Evolutionary conservation across 2,329 filamentous ascomycete species (phyloP), one percentile per base, ranked within the genome.

Genomic region (Aspergillus sp.): DNA sequence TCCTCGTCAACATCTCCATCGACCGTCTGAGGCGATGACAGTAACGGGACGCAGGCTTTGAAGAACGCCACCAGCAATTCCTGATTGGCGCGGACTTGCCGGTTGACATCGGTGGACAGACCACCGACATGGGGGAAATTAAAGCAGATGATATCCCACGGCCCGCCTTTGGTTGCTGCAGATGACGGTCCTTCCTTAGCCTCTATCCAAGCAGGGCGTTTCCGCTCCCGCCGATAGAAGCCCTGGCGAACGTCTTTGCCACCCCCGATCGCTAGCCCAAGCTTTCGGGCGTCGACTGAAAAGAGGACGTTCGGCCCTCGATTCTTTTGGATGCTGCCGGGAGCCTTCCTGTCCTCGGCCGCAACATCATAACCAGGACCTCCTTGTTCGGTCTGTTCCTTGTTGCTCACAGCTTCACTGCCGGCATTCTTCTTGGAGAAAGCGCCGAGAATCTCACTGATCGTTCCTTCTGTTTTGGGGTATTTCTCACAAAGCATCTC

Each of bases 101-200:
- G 84, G 79, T 97, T 97, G 57, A 97, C 90, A 78, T 98, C 93
- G 67, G 90, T 98, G 65, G 87, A 90, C 69, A 96, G 88, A 50
- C 95, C 95, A 64, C 95, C 95, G 3, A 96, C 90, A 79, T 99
- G 95, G 39, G 95, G 95, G 76, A 99, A 99, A 81, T 97, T 96
- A 85, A 98, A 99, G 65, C 94, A 82, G 63, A 98, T 88, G 58
- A 87, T 84, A 74, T 96, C 88, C 82, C 90, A 93, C 4, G 80
- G 75, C 3, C 77, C 76, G 16, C 69, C 69, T 4, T 57, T 42
- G 7, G 54, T 58, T 18, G 45, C 18, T 26, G 62, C 24, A 49
- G 54, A 18, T 1, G 29, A 20, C n/a, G 18, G 39, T 22, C 29
- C 24, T 14, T 55, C 53, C 22, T 55, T 61, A n/a, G 55, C 55